Evolutionary conservation across 2,329 filamentous ascomycete genomes (phyloP).

Genomic region (Pezicula radicicola): DNA sequence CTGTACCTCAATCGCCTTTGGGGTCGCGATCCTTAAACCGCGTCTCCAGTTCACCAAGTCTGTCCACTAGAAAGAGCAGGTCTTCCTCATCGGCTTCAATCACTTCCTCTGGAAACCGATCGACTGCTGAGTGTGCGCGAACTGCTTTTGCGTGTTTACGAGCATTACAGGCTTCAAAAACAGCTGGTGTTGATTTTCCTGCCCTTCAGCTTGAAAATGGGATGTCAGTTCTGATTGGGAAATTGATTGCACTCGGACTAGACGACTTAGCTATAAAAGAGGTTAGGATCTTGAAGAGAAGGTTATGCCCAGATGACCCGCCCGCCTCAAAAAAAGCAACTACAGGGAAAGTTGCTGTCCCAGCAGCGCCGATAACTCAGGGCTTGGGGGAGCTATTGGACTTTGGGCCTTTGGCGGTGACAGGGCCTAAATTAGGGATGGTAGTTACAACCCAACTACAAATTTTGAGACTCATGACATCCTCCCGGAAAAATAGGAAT

Average conservation of each 20-base stretch:
- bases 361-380: constrained; percentile 2
- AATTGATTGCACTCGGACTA: constrained; percentile 61
- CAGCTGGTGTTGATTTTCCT: constrained; percentile 51
- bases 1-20: constrained; percentile 58
- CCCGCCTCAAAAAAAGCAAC: constrained; percentile 25
- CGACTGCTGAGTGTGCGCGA: constrained; percentile 59
- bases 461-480: constrained; percentile 59
- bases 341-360: constrained; percentile 24
- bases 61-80: constrained; percentile 39
- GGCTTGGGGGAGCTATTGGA: constrained; percentile 59
- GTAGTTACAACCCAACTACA: constrained; percentile 64
- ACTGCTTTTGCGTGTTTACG: constrained; percentile 64
- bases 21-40: constrained; percentile 60
- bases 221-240: constrained; percentile 66
- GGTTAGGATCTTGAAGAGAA: constrained; percentile 60
- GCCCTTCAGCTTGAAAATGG: constrained; percentile 70
- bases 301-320: constrained; percentile 47
- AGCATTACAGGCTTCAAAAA: constrained; percentile 47
- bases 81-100: constrained; percentile 33
- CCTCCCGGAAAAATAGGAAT: constrained; percentile 54
- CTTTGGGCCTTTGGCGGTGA: constrained; percentile 46
- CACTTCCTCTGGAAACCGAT: constrained; percentile 27
- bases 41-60: constrained; percentile 53
- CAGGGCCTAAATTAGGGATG: constrained; percentile 46
- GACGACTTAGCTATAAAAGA: constrained; percentile 69